Evolutionary conservation across 2,329 filamentous ascomycete genomes (phyloP), one percentile per base, ranked within the genome.

Genomic region (Westerdykella sp.): DNA sequence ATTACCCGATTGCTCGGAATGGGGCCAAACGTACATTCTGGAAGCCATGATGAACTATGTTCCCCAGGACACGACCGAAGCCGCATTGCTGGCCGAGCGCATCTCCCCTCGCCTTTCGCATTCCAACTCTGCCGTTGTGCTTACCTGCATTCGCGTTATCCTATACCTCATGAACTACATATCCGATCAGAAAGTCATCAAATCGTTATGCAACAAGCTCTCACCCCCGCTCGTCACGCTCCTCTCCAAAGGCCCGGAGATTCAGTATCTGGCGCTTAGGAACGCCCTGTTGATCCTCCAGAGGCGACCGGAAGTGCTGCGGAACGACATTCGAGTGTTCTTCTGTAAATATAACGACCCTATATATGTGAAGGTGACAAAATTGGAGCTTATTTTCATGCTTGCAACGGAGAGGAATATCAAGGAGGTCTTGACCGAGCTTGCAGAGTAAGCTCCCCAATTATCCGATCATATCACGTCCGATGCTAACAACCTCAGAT

Each of bases 331-430:
- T 49, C 82, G 93, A 37, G 93, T 98, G 25, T 98, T 98, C 72
- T 98, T 98, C 71, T 98, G 93, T 81, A 98, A 98, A 75, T 98
- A 98, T 71, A 98, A 98, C 66, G 93, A 98, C 62, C 93, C 93
- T 0, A 98, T 98, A 51, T 98, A 97, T 66, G 93, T 98, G 71
- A 98, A 98, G 69, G 93, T 98, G 40, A 98, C 93, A 13, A 98
- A 98, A 70, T 77, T 98, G 39, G 93, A 98, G 69, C 79, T 98
- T 56, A 97, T 98, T 54, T 98, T 98, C 69, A 98, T 97, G 93
- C 78, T 98, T 47, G 93, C 93, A 6, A 95, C 81, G 28, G 89
- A 96, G 68, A 85, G 84, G 59, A 98, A 98, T 65, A 98, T 98
- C 56, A 84, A 88, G 39, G 88, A 97, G 62, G 93, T 98, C 1